These are phyloP conservation scores for Amanita subjunquillea DNA, from an alignment of 768 basidiomycete species.

Conservation along the genomic window DNA sequence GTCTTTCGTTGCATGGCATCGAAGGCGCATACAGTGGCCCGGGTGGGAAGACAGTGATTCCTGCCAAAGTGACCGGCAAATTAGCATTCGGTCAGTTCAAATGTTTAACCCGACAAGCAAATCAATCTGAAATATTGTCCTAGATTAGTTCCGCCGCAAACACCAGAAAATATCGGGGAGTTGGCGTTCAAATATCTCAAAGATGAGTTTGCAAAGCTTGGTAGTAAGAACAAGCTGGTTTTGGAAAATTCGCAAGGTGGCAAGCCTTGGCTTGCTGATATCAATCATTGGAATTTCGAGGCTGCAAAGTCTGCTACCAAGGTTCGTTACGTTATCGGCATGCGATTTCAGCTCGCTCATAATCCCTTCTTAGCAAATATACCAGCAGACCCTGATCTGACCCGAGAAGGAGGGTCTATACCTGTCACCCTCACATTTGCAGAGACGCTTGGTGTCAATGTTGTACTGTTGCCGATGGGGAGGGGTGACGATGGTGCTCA, in stretches of 20 bases:
- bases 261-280: constrained; percentile 81
- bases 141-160: constrained; percentile 80
- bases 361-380: constrained; percentile 33
- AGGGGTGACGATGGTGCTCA: constrained; percentile 92
- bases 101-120: neutral
- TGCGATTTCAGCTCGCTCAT: constrained; percentile 16
- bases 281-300: constrained; percentile 87
- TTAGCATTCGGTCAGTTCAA: constrained; percentile 79
- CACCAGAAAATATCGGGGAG: constrained; percentile 61
- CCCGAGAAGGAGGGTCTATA: constrained; percentile 90
- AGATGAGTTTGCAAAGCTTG: constrained; percentile 75
- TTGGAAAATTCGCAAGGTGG: constrained; percentile 77
- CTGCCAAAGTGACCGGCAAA: constrained; percentile 80
- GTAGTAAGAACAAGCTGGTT: constrained; percentile 71
- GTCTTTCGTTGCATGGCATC: constrained; percentile 88
- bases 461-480: constrained; percentile 86
- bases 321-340: constrained; percentile 21
- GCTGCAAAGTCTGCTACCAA: constrained; percentile 84
- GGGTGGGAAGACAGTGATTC: constrained; percentile 90
- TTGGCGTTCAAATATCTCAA: constrained; percentile 63
- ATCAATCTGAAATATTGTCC: neutral
- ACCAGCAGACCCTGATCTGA: constrained; percentile 72
- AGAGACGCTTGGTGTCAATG: constrained; percentile 77
- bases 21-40: constrained; percentile 86
- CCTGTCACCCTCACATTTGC: constrained; percentile 93